Evolutionary conservation across 495 filamentous ascomycete genomes (phyloP), one percentile per base, ranked within the genome.

Genomic region (Thermochaetoides thermophila): DNA sequence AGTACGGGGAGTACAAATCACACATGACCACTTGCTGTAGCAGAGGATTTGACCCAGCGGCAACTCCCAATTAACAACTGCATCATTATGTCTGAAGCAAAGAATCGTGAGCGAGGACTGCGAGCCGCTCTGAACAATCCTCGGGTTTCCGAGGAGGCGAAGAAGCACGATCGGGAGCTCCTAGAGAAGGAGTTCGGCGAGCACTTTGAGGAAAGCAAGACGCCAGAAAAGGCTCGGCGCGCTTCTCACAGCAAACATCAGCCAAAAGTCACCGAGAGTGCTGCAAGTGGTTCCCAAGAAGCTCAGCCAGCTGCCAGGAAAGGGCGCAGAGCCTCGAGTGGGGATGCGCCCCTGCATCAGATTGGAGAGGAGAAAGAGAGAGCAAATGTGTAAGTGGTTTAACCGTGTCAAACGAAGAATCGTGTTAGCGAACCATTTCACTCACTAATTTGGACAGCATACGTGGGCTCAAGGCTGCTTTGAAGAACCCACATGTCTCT

Each of bases 121-220:
- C 42, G 38, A 22, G 48, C 50, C 6, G 50, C 50, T 35, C 17
- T 51, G 29, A 32, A 40, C 37, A 53, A 53, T 31, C 50, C 50
- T 19, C 39, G 48, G 19, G 64, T 65, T 0, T 65, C 63, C 2
- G 51, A 61, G 13, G 56, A 61, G 31, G 62, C 65, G 8, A 66
- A 64, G 46, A 49, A 61, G 29, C 56, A 46, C 17, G 65, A 46
- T 30, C 39, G 40, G 5, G 40, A 46, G 29, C 41, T 43, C 8
- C 22, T 46, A 14, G 39, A 27, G 6, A 39, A 25, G 14, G 43
- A 46, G 16, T 43, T 39, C 12, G 43, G 43, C 22, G 43, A 43
- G 17, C 1, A 24, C 5, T 42, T 4, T 24, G 6, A 24, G 43
- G 42, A 20, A 9, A 29, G 7, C 25, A 22, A n/a, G 10, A 23